These are phyloP conservation scores for Fonsecaea erecta DNA, from an alignment of 2,329 filamentous ascomycete species.

Conservation along the genomic window DNA sequence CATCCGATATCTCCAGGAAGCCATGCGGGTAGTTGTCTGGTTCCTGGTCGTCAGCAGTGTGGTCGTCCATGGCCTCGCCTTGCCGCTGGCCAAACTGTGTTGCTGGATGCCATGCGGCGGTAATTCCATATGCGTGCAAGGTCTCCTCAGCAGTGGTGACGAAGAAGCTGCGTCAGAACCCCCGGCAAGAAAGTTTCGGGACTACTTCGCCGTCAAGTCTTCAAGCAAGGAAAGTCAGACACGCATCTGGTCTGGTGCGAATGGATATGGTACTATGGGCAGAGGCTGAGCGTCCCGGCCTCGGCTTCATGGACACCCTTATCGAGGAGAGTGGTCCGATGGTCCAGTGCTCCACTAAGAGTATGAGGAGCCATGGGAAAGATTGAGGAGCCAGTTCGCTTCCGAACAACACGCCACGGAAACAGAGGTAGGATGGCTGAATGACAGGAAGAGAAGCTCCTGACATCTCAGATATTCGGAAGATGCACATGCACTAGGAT, in stretches of 20 bases:
- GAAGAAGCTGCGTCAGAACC: background rate
- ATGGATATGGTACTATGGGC: background rate
- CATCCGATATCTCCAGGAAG: conserved; percentile 67
- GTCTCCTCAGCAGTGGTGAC: background rate
- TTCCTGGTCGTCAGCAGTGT: conserved; percentile 82
- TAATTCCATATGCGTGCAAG: background rate
- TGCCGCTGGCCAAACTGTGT: background rate
- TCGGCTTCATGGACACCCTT: background rate
- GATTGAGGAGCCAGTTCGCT: background rate
- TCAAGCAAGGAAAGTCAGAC: background rate
- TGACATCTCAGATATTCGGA: background rate
- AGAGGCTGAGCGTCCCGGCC: background rate
- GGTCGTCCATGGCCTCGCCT: conserved; percentile 47
- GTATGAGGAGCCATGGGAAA: background rate
- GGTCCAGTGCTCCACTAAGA: background rate
- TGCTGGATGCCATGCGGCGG: background rate
- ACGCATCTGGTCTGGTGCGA: background rate
- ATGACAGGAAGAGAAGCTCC: background rate
- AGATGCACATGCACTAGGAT: background rate
- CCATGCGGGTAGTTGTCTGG: conserved; percentile 76
- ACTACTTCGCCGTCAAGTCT: background rate
- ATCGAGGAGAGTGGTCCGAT: too few species aligned
- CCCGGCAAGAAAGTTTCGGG: background rate
- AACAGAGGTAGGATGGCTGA: background rate
- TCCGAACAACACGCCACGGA: background rate